These are phyloP conservation scores for Hansenula sp. DNA, from an alignment of 1,139 yeast genomes.

Conservation along the genomic window DNA sequence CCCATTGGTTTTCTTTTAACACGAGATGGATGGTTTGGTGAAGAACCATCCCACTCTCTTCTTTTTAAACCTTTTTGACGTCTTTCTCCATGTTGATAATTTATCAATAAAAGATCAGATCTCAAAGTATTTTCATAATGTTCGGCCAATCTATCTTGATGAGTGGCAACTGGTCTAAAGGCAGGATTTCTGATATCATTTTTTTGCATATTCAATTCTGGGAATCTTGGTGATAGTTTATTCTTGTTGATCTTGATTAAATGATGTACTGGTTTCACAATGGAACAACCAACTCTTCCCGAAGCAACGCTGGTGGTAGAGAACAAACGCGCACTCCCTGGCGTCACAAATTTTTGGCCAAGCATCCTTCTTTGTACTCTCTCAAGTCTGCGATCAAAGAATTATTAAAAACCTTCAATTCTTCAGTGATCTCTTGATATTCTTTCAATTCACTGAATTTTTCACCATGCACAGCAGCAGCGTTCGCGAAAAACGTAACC, in stretches of 20 bases:
- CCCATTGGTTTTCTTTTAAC: slow-evolving; percentile 63
- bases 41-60: slow-evolving; percentile 83
- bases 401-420: not conserved
- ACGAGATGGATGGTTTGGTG: slow-evolving; percentile 90
- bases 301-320: slow-evolving; percentile 22
- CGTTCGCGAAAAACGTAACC: not conserved
- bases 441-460: too few relatives aligned
- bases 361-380: slow-evolving; percentile 1
- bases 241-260: slow-evolving; percentile 70
- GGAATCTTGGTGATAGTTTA: slow-evolving; percentile 64
- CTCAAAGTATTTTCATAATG: slow-evolving; percentile 71
- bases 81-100: slow-evolving; percentile 61
- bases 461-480: too few relatives aligned
- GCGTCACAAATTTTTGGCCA: slow-evolving; percentile 5
- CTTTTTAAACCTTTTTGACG: slow-evolving; percentile 61
- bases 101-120: slow-evolving; percentile 74
- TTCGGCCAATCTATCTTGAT: slow-evolving; percentile 77
- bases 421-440: too few relatives aligned
- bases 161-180: slow-evolving; percentile 65
- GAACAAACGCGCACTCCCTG: slow-evolving; percentile 5
- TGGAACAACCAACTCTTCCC: slow-evolving; percentile 67
- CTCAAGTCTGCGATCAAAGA: not conserved
- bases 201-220: slow-evolving; percentile 61
- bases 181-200: slow-evolving; percentile 76
- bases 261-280: slow-evolving; percentile 91